These are phyloP conservation scores for Paecilomyces sp. DNA, from an alignment of 2,329 filamentous ascomycete species.

Conservation along the genomic window DNA sequence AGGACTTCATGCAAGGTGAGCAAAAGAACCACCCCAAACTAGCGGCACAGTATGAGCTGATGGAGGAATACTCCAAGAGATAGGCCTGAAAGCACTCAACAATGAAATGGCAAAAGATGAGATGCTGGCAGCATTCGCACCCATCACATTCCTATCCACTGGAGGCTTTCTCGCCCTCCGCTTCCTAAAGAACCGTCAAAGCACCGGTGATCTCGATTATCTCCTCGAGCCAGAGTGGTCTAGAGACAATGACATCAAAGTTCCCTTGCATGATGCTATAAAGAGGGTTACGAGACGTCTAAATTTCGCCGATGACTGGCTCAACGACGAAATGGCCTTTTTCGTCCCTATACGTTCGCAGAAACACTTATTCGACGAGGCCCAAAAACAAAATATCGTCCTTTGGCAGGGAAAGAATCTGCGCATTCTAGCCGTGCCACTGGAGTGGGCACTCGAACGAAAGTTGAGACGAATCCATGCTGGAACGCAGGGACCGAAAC, in stretches of 20 bases:
- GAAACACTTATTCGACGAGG: conserved; percentile 18
- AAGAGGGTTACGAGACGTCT: conserved; percentile 14
- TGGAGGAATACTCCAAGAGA: not conserved
- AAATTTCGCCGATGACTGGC: conserved; percentile 18
- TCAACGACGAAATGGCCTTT: conserved; percentile 24
- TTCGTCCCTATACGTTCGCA: conserved; percentile 19
- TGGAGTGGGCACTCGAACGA: conserved; percentile 29
- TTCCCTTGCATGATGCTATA: conserved; percentile 18
- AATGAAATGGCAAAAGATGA: conserved; percentile 20
- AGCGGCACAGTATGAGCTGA: not conserved
- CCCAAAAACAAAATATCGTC: conserved; percentile 23
- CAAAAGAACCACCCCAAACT: not conserved
- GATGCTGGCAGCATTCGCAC: conserved; percentile 24
- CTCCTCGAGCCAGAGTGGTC: conserved; percentile 25
- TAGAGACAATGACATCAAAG: conserved; percentile 23
- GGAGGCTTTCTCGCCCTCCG: conserved; percentile 25
- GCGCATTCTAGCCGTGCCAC: conserved; percentile 22
- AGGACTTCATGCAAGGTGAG: not conserved
- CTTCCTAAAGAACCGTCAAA: conserved; percentile 22
- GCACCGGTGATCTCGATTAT: conserved; percentile 25
- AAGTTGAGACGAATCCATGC: conserved; percentile 24
- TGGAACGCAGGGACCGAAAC: conserved; percentile 13
- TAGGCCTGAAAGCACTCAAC: conserved; percentile 24
- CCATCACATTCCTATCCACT: conserved; percentile 22
- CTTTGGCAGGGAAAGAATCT: conserved; percentile 21